Evolutionary conservation across 345 rosid species (phyloP).

Genomic region (Pistacia integerrima): DNA sequence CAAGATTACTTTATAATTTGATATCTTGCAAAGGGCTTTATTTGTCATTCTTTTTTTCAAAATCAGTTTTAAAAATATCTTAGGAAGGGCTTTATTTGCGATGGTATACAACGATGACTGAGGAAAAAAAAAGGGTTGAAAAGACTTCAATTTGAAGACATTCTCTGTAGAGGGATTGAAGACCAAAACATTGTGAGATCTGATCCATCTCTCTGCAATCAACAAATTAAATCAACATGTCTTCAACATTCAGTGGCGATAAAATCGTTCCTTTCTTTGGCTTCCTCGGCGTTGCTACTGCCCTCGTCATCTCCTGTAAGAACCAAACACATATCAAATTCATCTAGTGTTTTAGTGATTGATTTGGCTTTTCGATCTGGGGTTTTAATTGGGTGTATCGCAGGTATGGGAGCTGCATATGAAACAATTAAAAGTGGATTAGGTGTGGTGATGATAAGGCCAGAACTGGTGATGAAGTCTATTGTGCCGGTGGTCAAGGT

Average conservation of each 20-base stretch:
- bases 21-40: too few relatives aligned
- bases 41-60: too few relatives aligned
- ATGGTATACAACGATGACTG: too few relatives aligned
- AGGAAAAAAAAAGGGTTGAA: too few relatives aligned
- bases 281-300: slow-evolving; percentile 93
- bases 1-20: too few relatives aligned
- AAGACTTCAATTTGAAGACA: not conserved
- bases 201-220: slow-evolving; percentile 14
- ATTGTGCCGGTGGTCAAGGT: too few relatives aligned
- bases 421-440: too few relatives aligned
- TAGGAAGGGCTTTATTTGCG: too few relatives aligned
- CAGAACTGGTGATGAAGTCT: too few relatives aligned
- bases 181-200: slow-evolving; percentile 10
- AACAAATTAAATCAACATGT: slow-evolving; percentile 21
- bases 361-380: slow-evolving; percentile 7
- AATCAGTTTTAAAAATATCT: too few relatives aligned
- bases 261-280: slow-evolving; percentile 94
- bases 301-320: slow-evolving; percentile 94
- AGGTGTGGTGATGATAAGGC: too few relatives aligned
- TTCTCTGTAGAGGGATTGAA: not conserved
- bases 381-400: slow-evolving; percentile 19
- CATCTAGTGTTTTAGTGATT: not conserved
- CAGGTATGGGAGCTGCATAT: too few relatives aligned
- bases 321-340: not conserved
- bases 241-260: slow-evolving; percentile 73